phyloP scores from a whole-genome alignment of 805 yeast species.

The Wickerhamiella vanderwaltii region DNA sequence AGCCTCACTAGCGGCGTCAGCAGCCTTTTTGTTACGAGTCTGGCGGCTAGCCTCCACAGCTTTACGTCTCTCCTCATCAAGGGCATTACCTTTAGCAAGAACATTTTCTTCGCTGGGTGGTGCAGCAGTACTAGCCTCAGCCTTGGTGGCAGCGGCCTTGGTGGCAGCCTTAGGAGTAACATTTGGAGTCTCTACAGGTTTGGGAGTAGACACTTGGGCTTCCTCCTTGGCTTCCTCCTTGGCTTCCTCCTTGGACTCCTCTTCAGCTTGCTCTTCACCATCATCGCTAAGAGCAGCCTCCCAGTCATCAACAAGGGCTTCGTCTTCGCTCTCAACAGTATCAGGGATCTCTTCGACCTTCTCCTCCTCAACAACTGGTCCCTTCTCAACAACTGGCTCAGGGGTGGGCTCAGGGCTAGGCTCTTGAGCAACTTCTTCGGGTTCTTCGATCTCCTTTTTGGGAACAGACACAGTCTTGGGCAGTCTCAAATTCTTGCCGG shows the following conservation, averaged over 20 bases:
- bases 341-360: constrained; percentile 8
- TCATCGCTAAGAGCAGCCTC: constrained; percentile 16
- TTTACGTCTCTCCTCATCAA: constrained; percentile 30
- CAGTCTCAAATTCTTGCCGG: constrained; percentile 15
- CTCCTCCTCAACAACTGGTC: constrained; percentile 38
- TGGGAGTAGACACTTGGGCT: constrained; percentile 20
- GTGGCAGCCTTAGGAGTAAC: constrained; percentile 23
- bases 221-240: neutral
- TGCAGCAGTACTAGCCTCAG: neutral
- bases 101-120: neutral
- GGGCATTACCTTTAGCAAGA: constrained; percentile 18
- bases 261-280: neutral
- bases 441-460: constrained; percentile 21
- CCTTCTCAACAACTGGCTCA: constrained; percentile 23
- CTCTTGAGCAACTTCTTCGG: constrained; percentile 11
- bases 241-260: neutral
- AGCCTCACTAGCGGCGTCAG: constrained; percentile 30
- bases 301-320: constrained; percentile 24
- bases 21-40: constrained; percentile 29
- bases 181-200: constrained; percentile 13
- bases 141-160: constrained; percentile 7
- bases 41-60: constrained; percentile 32
- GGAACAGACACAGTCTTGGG: constrained; percentile 23
- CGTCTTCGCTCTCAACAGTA: constrained; percentile 24
- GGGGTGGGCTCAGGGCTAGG: constrained; percentile 15